Percentiles rank a stretch among this genome's conserved stretches.
Evolutionary conservation across 768 basidiomycete genomes (phyloP).

Genomic region (Pleurotus pulmonarius): DNA sequence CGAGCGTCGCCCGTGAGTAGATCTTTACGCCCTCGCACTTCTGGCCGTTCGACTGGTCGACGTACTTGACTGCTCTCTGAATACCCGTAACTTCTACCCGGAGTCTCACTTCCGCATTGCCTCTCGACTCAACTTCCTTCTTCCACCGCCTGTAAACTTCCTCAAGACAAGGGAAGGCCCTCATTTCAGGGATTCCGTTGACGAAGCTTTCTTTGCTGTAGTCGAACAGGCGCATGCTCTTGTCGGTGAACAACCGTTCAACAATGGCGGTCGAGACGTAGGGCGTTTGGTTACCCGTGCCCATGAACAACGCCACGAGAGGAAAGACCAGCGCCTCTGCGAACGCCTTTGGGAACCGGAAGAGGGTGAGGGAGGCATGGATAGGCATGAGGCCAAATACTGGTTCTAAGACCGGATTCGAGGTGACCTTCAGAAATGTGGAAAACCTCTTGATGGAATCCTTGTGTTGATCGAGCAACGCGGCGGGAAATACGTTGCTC

Average conservation of each 20-base stretch:
- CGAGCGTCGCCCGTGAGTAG: slow-evolving; percentile 23
- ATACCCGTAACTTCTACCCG: slow-evolving; percentile 24
- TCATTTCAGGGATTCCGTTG: slow-evolving; percentile 25
- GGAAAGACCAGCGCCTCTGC: slow-evolving; percentile 27
- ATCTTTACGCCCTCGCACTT: slow-evolving; percentile 16
- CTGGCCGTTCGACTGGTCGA: slow-evolving; percentile 3
- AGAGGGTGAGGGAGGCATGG: slow-evolving; percentile 23
- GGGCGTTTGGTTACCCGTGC: slow-evolving; percentile 29
- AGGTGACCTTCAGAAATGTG: slow-evolving; percentile 23
- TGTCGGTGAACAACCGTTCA: slow-evolving; percentile 30
- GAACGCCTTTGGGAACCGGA: slow-evolving; percentile 28
- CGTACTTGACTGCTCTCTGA: slow-evolving; percentile 14
- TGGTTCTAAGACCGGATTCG: slow-evolving; percentile 20
- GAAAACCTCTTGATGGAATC: slow-evolving; percentile 27
- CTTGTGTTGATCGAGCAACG: slow-evolving; percentile 5
- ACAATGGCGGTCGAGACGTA: slow-evolving; percentile 28
- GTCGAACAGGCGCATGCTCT: slow-evolving; percentile 29
- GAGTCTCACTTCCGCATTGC: slow-evolving; percentile 20
- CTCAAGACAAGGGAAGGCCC: slow-evolving; percentile 25
- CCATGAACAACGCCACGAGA: slow-evolving; percentile 27
- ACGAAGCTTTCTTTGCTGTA: slow-evolving; percentile 26
- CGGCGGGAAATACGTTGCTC: slow-evolving; percentile 24
- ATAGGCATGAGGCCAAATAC: slow-evolving; percentile 27
- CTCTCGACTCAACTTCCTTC: slow-evolving; percentile 19
- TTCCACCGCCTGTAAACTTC: slow-evolving; percentile 23